phyloP scores from a whole-genome alignment of 1,284 basidiomycete species.

The Tetrapyrgos nigripes region DNA sequence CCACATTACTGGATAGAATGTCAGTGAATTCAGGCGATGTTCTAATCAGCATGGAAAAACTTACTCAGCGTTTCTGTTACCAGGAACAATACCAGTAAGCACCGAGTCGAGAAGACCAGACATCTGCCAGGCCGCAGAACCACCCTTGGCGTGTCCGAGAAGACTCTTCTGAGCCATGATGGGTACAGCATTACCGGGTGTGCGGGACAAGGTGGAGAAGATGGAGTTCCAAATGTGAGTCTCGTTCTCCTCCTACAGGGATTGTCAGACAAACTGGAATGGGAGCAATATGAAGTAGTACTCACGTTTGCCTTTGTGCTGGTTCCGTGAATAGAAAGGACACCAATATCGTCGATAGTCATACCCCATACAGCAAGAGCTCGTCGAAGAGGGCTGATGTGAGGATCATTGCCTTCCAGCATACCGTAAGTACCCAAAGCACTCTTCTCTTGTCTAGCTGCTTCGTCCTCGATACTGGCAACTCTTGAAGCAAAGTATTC shows the following conservation, averaged over 20 bases:
- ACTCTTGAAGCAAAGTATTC: constrained; percentile 79
- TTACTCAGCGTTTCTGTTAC: constrained; percentile 94
- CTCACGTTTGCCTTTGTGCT: constrained; percentile 92
- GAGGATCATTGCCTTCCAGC: constrained; percentile 88
- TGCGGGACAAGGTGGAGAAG: constrained; percentile 87
- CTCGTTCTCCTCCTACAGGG: constrained; percentile 91
- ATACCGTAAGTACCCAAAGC: constrained; percentile 91
- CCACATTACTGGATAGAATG: constrained; percentile 76
- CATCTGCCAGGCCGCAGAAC: constrained; percentile 97
- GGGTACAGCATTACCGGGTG: constrained; percentile 93
- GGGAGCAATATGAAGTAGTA: constrained; percentile 13
- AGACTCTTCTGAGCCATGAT: constrained; percentile 98
- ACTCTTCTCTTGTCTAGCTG: constrained; percentile 89
- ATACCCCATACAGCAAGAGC: constrained; percentile 97
- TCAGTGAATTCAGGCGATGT: constrained; percentile 28
- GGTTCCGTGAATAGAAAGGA: constrained; percentile 91
- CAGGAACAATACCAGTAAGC: constrained; percentile 89
- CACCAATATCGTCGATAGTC: constrained; percentile 90
- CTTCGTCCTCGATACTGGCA: constrained; percentile 88
- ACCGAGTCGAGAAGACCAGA: constrained; percentile 92
- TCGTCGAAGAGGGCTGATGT: constrained; percentile 89
- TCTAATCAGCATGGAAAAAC: constrained; percentile 33
- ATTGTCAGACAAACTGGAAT: constrained; percentile 7
- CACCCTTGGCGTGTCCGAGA: constrained; percentile 96
- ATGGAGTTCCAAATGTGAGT: constrained; percentile 96